Evolutionary conservation across 1,284 basidiomycete genomes (phyloP), one percentile per base, ranked within the genome.

Genomic region (Flammula alnicola): DNA sequence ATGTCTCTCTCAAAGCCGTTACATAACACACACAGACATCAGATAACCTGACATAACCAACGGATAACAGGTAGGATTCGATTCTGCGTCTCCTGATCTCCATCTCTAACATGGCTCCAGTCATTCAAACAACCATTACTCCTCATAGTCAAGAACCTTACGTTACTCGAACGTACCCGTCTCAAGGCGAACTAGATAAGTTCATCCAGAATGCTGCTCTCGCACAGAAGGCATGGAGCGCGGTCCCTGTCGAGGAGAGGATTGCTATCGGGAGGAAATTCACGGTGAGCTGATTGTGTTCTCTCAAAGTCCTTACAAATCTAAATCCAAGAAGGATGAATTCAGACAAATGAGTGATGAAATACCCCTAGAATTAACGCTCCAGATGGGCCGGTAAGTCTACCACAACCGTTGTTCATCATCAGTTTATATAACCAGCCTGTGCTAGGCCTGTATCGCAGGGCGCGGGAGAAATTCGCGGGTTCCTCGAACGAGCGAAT

Each of bases 401-500:
- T 32, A 11, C 14, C 25, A 4, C 7, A 4, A 16, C 23, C 5
- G 14, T 29, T 11, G 36, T 35, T 16, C 17, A 23, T 19, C 12
- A 8, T 47, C 26, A 31, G 26, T 14, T 23, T 19, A 9, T 29
- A 25, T 45, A 31, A 8, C 17, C 8, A 30, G 8, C 29, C 35
- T 25, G 6, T 19, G 12, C 9, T 12, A 93, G 94, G 40, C 94
- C 94, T 0, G 78, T 93, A 31, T 80, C 82, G 0, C 90, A 93
- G 66, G 76, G 77, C 32, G 70, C 83, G 23, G 91, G 91, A 5
- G 95, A 98, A 69, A 76, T 96, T 42, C 78, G 79, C 39, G 93
- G 93, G 1, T 86, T 91, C 29, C 67, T 95, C 19, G 88, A 91
- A 48, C 83, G 95, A 33, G 88, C 92, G 8, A 76, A 82, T 39